Evolutionary conservation across 495 filamentous ascomycete species (phyloP).

Genomic region (Xylaria sp.): DNA sequence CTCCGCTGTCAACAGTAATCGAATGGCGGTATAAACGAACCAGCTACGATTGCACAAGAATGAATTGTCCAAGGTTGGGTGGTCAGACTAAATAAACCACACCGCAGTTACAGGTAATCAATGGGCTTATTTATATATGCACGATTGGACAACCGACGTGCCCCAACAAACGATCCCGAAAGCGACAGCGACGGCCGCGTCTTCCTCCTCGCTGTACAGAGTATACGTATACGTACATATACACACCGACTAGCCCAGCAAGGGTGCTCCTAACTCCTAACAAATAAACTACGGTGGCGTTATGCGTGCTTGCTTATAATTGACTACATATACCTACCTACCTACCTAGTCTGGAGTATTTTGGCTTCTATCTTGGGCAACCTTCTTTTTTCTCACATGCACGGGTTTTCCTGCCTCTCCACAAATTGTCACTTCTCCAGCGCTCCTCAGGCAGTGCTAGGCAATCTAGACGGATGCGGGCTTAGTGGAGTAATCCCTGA

Average conservation of each 20-base stretch:
- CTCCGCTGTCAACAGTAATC: background rate
- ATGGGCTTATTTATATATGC: background rate
- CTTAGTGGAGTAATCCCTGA: background rate
- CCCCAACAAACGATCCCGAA: slow-evolving; percentile 4
- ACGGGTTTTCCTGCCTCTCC: too few relatives aligned
- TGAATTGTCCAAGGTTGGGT: too few relatives aligned
- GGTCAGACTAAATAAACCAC: background rate
- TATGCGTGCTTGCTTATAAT: too few relatives aligned
- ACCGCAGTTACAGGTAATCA: background rate
- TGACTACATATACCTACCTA: too few relatives aligned
- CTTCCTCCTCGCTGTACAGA: background rate
- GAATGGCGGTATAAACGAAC: background rate
- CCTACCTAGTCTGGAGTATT: too few relatives aligned
- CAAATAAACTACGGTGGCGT: background rate
- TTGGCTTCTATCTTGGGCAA: background rate
- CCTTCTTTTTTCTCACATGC: too few relatives aligned
- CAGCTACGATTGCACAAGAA: background rate
- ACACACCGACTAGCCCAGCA: background rate
- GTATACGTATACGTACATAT: too few relatives aligned
- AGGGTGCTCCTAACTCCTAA: background rate
- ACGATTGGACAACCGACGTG: background rate
- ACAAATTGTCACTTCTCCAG: too few relatives aligned
- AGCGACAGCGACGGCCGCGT: background rate
- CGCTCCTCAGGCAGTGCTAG: too few relatives aligned
- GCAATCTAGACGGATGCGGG: too few relatives aligned